Base-by-base conservation (phyloP, 306 rosid genomes). In the Begonia peltatifolia region DNA sequence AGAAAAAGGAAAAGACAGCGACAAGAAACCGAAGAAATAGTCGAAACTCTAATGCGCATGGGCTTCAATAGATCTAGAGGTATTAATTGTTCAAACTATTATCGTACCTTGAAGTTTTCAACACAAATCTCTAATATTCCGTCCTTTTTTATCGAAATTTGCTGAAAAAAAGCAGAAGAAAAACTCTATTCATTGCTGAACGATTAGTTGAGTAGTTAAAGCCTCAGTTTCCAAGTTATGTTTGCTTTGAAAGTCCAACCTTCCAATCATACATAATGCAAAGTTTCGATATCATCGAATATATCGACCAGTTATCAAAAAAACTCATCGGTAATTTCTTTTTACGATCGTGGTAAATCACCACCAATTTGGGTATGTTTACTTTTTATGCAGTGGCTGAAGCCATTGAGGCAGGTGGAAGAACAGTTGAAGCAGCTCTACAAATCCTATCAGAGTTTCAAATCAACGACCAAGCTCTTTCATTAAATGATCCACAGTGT, bases 31-130 rank as follows among this genome's bases (percentile, higher is more conserved):
- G 78, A 82, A 49, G 63, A 80, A 74, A 68, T 63, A 63, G 67
- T 89, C 52, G 83, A 78, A 64, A 55, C 61, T 20, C 60, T 80
- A 41, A 81, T 80, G 22, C 49, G 41, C 54, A 82, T 82, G 95
- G 97, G 97, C n/a, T 89, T 84, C 43, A 78, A 80, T 59, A 78
- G 80, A 71, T 74, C 90, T 53, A 74, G 56, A 80, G 97, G 97
- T 90, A 70, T 14, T 12, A 38, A 9, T 58, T 30, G 16, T 47
- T 11, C 14, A 46, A 10, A 10, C 12, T 10, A 10, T 5, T 46
- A 11, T 46, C 12, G 7, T 10, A 46, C 12, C 14, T 46, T 46
- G 49, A 46, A n/a, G n/a, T 46, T 46, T n/a, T 46, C 35, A 25
- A 25, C 35, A 25, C 38, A 30, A 30, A 30, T 30, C 9, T 30